These are phyloP conservation scores for Globisporangium radiosum DNA, from an alignment of 352 stramenopile species.

Conservation along the genomic window DNA sequence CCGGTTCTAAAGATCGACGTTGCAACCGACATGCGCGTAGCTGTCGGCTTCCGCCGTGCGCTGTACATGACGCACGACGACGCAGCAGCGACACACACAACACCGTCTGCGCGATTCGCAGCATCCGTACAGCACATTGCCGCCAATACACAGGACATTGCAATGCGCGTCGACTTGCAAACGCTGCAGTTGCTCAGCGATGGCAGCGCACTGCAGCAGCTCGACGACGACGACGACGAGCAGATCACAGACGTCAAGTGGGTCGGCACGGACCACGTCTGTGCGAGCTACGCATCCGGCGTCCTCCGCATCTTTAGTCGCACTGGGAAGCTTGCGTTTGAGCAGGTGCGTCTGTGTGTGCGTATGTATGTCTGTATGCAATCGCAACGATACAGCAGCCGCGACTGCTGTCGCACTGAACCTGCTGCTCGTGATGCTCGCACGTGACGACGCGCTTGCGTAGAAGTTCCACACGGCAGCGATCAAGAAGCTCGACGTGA, in stretches of 20 bases:
- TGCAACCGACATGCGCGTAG: constrained; percentile 33
- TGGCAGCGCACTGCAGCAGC: constrained; percentile 18
- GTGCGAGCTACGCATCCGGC: constrained; percentile 47
- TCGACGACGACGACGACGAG: constrained; percentile 35
- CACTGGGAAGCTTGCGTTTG: constrained; percentile 43
- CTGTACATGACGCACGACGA: constrained; percentile 25
- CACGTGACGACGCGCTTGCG: background rate
- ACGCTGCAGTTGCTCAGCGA: constrained; percentile 31
- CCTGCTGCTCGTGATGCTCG: too few relatives aligned
- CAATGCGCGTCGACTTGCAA: constrained; percentile 6
- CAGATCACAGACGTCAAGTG: constrained; percentile 59
- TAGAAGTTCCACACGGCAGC: constrained; percentile 44
- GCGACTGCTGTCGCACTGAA: too few relatives aligned
- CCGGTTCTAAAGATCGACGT: constrained; percentile 44
- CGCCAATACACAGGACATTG: background rate
- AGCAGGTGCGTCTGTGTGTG: constrained; percentile 26
- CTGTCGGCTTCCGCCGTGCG: constrained; percentile 30
- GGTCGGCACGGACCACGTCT: constrained; percentile 50
- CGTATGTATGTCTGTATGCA: background rate
- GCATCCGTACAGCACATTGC: background rate
- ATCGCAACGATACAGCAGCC: too few relatives aligned
- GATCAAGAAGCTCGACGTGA: constrained; percentile 48
- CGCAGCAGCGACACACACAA: constrained; percentile 7
- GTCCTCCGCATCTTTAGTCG: constrained; percentile 54
- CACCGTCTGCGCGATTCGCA: background rate